Base-by-base conservation (phyloP, 1,139 yeast genomes). In the Taphrina populina region DNA sequence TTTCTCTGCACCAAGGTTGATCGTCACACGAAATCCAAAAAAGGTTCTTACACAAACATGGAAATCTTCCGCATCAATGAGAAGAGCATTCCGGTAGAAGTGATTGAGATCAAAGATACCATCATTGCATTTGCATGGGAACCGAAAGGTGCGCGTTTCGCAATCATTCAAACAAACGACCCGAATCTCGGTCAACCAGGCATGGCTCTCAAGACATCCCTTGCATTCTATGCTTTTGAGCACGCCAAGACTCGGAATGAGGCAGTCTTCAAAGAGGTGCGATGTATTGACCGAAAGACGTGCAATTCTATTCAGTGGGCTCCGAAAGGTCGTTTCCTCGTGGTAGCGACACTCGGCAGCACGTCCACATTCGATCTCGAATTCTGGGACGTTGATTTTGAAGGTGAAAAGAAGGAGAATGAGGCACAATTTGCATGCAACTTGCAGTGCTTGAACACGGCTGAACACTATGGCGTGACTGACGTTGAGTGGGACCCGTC, bases 71-170 rank as follows among this genome's bases (percentile, higher is more conserved):
- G 87, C 68, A 73, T 88, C 59, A 76, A 78, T 59, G 98, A 90
- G 72, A 87, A 82, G 73, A 95, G 86, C 67, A 81, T 90, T 63
- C 98, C 98, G 19, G 95, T 90, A 61, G 97, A 90, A 70, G 92
- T 88, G 65, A 77, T 92, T 64, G 99, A 94, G 72, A 78, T 90
- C 67, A 88, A 88, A 73, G 96, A 94, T 62, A 84, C 87, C 59
- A 90, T 88, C 51, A 73, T 85, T 60, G 84, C 84, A 70, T 86
- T 94, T 72, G 90, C 88, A 57, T 94, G 97, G 97, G 98, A 94
- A 73, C 96, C 98, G 66, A 80, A 77, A 64, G 83, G 94, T 27
- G 92, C 87, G 68, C 79, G 96, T 69, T 90, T 92, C 65, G 82
- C 86, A 60, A 79, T 84, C 54, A 82, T 92, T 65, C 82, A 95